phyloP scores from a whole-genome alignment of 805 yeast species.

The Yamadazyma sp. region DNA sequence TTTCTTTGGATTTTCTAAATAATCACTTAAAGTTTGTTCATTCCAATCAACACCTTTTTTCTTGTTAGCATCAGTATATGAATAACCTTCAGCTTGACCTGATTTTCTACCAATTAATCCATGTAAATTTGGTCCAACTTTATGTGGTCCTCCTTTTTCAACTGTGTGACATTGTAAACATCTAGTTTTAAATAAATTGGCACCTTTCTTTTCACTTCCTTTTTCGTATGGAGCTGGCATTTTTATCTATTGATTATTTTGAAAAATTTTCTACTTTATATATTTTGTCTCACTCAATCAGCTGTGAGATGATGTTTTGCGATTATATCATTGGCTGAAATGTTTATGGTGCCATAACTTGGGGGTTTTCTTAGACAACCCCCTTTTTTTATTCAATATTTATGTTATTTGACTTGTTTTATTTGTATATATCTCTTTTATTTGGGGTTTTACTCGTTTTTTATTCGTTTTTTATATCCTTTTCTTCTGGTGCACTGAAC shows the following conservation, averaged over 20 bases:
- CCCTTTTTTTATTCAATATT: no score
- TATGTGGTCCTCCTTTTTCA: conserved; percentile 94
- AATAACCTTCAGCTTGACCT: conserved; percentile 89
- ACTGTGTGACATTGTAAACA: conserved; percentile 98
- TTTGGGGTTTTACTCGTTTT: no score
- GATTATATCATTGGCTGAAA: conserved; percentile 6
- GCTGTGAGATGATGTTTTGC: conserved; percentile 7
- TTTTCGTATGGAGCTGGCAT: conserved; percentile 47
- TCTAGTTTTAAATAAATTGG: conserved; percentile 97
- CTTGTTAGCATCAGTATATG: conserved; percentile 98
- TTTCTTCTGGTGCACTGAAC: no score
- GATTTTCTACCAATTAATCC: conserved; percentile 92
- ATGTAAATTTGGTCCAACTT: conserved; percentile 98
- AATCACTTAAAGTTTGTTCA: conserved; percentile 86
- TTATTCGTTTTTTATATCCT: no score
- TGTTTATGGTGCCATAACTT: background rate
- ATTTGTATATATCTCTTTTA: no score
- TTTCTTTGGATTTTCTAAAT: conserved; percentile 99
- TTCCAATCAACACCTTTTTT: conserved; percentile 88
- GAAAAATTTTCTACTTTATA: conserved; percentile 8
- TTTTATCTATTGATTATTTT: conserved; percentile 6
- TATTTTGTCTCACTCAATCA: conserved; percentile 3
- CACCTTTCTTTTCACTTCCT: conserved; percentile 75
- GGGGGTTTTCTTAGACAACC: no score
- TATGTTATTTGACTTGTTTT: no score